Evolutionary conservation across 2,329 filamentous ascomycete genomes (phyloP).

Genomic region (Peltaster fructicola): DNA sequence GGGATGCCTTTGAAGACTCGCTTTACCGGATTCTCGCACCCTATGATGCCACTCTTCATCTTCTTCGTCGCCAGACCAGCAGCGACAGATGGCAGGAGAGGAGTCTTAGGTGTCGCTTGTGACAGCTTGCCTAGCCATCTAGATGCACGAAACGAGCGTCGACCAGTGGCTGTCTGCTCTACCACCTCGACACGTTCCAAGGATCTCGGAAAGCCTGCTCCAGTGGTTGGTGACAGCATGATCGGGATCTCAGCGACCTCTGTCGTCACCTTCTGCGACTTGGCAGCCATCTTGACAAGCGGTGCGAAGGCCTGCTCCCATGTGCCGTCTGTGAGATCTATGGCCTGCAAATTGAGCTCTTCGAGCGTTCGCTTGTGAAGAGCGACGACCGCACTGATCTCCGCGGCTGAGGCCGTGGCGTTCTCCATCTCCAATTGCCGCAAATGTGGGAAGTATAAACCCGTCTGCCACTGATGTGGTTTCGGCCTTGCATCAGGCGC

Average conservation of each 20-base stretch:
- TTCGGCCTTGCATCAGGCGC: neutral
- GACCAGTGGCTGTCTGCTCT: constrained; percentile 3
- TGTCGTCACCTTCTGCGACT: constrained; percentile 1
- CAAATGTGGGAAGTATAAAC: constrained; percentile 49
- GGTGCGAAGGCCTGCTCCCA: constrained; percentile 75
- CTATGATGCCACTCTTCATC: too few relatives aligned
- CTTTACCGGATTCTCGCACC: too few relatives aligned
- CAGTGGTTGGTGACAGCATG: constrained; percentile 15
- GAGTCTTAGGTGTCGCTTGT: too few relatives aligned
- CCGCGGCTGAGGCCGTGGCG: constrained; percentile 49
- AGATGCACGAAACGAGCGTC: too few relatives aligned
- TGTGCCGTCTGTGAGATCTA: constrained; percentile 49
- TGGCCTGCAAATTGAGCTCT: constrained; percentile 67
- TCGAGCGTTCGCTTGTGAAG: constrained; percentile 49
- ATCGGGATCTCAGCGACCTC: constrained; percentile 16
- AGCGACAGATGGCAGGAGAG: too few relatives aligned
- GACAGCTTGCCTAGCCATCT: too few relatives aligned
- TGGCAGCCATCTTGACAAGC: constrained; percentile 27
- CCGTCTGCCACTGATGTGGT: constrained; percentile 6
- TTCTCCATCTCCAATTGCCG: constrained; percentile 56
- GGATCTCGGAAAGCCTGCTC: constrained; percentile 5
- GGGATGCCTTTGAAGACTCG: too few relatives aligned
- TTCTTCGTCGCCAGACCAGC: too few relatives aligned
- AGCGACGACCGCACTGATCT: constrained; percentile 52
- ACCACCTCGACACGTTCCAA: constrained; percentile 8